Percentiles rank a stretch among this genome's conserved stretches.
These are phyloP conservation scores for Penicillium flavigenum DNA, from an alignment of 495 filamentous ascomycete genomes.

Conservation along the genomic window DNA sequence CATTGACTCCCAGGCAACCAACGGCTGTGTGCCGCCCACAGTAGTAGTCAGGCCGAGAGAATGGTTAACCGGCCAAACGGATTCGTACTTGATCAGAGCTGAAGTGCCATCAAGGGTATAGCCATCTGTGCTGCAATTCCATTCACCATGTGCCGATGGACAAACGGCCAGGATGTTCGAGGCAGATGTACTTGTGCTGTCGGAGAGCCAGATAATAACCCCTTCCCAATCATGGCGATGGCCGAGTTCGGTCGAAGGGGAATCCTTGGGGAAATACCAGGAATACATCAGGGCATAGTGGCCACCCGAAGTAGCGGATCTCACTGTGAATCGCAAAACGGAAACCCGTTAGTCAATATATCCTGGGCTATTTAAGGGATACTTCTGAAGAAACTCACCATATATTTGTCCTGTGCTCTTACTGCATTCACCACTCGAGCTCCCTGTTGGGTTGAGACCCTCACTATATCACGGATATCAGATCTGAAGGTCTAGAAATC, in stretches of 20 bases:
- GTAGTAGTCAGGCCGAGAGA: conserved; percentile 42
- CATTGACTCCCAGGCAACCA: conserved; percentile 57
- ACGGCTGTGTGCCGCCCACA: conserved; percentile 51
- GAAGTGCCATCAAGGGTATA: conserved; percentile 39
- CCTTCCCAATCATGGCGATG: conserved; percentile 56
- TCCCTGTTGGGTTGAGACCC: conserved; percentile 41
- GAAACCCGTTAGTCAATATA: background rate
- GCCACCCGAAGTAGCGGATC: conserved; percentile 27
- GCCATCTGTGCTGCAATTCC: conserved; percentile 45
- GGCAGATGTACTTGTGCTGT: conserved; percentile 32
- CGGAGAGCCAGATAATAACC: conserved; percentile 47
- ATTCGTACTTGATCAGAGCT: conserved; percentile 49
- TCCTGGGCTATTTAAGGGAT: too few species aligned
- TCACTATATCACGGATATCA: conserved; percentile 22
- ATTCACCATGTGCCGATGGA: conserved; percentile 52
- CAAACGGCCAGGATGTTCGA: conserved; percentile 51
- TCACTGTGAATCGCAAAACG: conserved; percentile 17
- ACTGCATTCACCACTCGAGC: conserved; percentile 40
- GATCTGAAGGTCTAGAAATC: background rate
- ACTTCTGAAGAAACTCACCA: conserved; percentile 1
- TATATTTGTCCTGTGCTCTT: conserved; percentile 53
- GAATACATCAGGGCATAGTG: conserved; percentile 53
- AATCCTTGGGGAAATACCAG: conserved; percentile 55
- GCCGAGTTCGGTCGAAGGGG: conserved; percentile 41
- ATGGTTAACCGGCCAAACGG: conserved; percentile 52